Base-by-base conservation (phyloP, 257 asterid genomes). In the Cruciata laevipes region DNA sequence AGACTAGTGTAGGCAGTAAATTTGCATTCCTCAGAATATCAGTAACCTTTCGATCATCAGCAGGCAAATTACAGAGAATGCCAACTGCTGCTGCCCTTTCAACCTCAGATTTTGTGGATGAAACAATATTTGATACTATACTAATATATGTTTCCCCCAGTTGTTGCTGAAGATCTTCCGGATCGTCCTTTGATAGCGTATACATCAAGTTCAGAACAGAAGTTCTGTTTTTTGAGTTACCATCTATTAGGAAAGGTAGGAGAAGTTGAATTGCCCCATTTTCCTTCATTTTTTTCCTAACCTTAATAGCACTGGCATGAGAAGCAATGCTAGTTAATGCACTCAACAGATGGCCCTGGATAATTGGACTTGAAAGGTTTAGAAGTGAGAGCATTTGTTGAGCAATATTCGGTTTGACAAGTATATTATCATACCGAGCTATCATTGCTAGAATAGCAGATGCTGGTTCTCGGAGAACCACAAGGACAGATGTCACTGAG, bases 381-480 rank as follows among this genome's bases (percentile, higher is more conserved):
- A 93, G 79, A 38, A 93, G 94, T 0, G 95, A 93, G 75, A 93
- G 96, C 95, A 93, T 93, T 78, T 89, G 96, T 42, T 86, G 95
- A 27, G 94, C 86, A 13, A 89, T 69, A 2, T 86, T 88, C 33
- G 75, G 86, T 69, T 81, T 90, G 23, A 87, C 82, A 24, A 89
- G 87, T 64, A 85, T 69, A 75, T 78, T 77, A 59, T 88, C 95
- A 0, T 90, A 87, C 59, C 73, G 80, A 23, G 98, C 92, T 18
- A 93, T 89, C 72, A 80, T 87, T 17, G 97, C 97, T 12, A 93
- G 95, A 73, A 93, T 89, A 0, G 94, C 94, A 1, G 98, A 87
- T 17, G 96, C 98, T 5, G 97, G 97, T 73, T 93, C 98, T 0
- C 98, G 80, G 9, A 93, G 78, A 37, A 85, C 82, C 97, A 89